These are phyloP conservation scores for Saturnispora dispora DNA, from an alignment of 805 yeast species.

Conservation along the genomic window DNA sequence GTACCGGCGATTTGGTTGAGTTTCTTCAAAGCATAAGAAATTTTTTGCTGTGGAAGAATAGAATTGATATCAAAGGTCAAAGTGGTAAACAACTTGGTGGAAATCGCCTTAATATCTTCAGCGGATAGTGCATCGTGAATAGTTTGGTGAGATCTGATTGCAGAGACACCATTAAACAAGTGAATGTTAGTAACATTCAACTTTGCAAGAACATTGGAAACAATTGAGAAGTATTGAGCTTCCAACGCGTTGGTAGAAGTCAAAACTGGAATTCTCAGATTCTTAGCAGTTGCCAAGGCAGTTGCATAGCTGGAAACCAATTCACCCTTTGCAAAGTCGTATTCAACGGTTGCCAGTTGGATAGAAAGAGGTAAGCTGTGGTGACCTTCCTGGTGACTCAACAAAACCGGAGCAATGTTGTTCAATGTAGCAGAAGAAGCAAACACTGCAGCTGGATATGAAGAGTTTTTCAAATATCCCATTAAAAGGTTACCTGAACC, in stretches of 20 bases:
- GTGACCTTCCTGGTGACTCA: conserved; percentile 25
- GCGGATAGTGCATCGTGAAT: conserved; percentile 36
- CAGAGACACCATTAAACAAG: conserved; percentile 73
- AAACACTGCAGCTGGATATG: conserved; percentile 35
- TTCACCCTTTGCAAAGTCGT: conserved; percentile 41
- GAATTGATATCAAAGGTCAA: conserved; percentile 19
- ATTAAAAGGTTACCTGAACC: conserved; percentile 78
- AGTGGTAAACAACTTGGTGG: conserved; percentile 30
- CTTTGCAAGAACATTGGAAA: conserved; percentile 56
- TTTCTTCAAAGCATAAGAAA: conserved; percentile 37
- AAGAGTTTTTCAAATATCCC: conserved; percentile 46
- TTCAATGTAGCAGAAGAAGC: conserved; percentile 64
- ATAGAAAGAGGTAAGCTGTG: conserved; percentile 50
- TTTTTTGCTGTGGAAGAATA: conserved; percentile 25
- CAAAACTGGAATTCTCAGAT: conserved; percentile 57
- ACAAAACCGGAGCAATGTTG: conserved; percentile 56
- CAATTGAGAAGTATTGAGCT: conserved; percentile 56
- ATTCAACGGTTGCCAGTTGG: conserved; percentile 70
- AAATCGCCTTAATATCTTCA: conserved; percentile 32
- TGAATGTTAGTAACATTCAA: conserved; percentile 58
- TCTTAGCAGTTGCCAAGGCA: conserved; percentile 53
- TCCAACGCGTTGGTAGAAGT: conserved; percentile 57
- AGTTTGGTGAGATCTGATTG: conserved; percentile 41
- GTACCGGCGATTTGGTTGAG: conserved; percentile 47
- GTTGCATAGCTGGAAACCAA: conserved; percentile 57